Conservation (phyloP, 176 grass and related monocot genomes). For the Rhynchospora pubera region DNA sequence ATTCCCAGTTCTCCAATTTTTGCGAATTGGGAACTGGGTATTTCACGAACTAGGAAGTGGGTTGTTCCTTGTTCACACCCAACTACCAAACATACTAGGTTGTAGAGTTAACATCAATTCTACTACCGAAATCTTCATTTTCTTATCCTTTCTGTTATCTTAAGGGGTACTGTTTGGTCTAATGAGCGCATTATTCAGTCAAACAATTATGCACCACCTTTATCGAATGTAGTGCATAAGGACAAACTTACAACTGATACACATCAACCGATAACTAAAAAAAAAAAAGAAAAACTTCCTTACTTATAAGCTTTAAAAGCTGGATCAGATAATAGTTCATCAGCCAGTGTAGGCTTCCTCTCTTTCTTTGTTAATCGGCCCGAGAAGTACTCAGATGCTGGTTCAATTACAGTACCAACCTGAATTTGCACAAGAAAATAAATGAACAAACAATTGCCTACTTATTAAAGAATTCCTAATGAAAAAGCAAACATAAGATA, state of each 20-base stretch:
- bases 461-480: not conserved
- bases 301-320: slow-evolving; percentile 71
- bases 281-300: slow-evolving; percentile 1
- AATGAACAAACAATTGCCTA: not conserved
- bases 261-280: not conserved
- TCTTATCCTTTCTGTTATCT: not conserved
- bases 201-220: not conserved
- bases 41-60: no score
- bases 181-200: not conserved
- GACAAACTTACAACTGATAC: not conserved
- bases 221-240: not conserved
- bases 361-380: slow-evolving; percentile 78
- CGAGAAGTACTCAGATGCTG: slow-evolving; percentile 76
- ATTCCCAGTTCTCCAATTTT: no score
- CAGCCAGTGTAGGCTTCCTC: slow-evolving; percentile 57
- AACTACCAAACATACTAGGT: no score
- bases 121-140: not conserved
- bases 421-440: slow-evolving; percentile 28
- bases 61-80: no score
- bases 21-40: no score
- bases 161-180: not conserved
- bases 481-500: not conserved
- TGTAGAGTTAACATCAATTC: not conserved
- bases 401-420: slow-evolving; percentile 75
- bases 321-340: slow-evolving; percentile 67